phyloP scores from a whole-genome alignment of 768 basidiomycete species.

The Clitopilus passeckerianus region DNA sequence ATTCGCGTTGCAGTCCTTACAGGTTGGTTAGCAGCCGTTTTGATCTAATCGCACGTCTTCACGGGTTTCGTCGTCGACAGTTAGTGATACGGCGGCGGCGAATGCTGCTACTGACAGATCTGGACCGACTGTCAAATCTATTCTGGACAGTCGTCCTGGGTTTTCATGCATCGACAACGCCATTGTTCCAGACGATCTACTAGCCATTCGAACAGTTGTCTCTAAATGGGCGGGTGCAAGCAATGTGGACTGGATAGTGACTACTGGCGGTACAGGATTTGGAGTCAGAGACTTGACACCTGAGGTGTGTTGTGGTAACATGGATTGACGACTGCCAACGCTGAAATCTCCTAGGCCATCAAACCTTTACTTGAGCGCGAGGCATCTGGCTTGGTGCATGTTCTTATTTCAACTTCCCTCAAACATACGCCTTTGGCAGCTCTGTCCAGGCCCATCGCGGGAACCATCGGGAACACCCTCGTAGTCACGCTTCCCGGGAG shows the following conservation, averaged over 20 bases:
- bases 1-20: slow-evolving; percentile 25
- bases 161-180: slow-evolving; percentile 28
- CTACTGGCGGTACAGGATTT: slow-evolving; percentile 88
- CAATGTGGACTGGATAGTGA: slow-evolving; percentile 69
- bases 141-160: slow-evolving; percentile 31
- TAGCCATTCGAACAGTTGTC: slow-evolving; percentile 43
- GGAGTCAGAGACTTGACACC: slow-evolving; percentile 78
- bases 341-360: slow-evolving; percentile 41
- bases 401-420: slow-evolving; percentile 65
- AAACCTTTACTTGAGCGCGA: slow-evolving; percentile 59
- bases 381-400: slow-evolving; percentile 69
- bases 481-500: slow-evolving; percentile 83
- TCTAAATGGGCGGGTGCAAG: slow-evolving; percentile 37
- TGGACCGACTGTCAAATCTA: slow-evolving; percentile 54
- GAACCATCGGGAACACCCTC: slow-evolving; percentile 60
- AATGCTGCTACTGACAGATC: slow-evolving; percentile 52
- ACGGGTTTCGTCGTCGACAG: slow-evolving; percentile 25
- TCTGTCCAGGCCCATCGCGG: slow-evolving; percentile 79
- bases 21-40: slow-evolving; percentile 13
- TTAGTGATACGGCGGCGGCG: slow-evolving; percentile 67
- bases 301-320: slow-evolving; percentile 45
- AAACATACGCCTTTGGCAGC: slow-evolving; percentile 76
- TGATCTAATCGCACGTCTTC: neutral
- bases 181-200: slow-evolving; percentile 67
- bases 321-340: neutral